Percentiles rank a stretch among this genome's conserved stretches.
Evolutionary conservation across 805 yeast genomes (phyloP).

Genomic region (Pichia kluyveri): DNA sequence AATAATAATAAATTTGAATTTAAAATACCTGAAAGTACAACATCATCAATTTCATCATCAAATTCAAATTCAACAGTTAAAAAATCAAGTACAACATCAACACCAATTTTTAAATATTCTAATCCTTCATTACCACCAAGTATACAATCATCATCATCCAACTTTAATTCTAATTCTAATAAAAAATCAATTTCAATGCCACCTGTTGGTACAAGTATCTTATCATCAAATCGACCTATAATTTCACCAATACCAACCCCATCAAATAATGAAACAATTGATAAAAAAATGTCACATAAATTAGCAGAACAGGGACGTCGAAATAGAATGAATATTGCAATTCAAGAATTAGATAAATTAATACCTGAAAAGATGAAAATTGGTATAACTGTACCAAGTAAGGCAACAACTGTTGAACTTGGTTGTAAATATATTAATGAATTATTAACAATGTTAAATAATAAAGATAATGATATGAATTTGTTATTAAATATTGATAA

Average conservation of each 20-base stretch:
- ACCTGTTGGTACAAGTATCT: background rate
- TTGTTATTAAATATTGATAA: conserved; percentile 5
- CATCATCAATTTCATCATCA: background rate
- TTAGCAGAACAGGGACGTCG: conserved; percentile 95
- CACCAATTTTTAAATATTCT: background rate
- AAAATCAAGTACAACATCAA: background rate
- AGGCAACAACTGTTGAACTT: conserved; percentile 91
- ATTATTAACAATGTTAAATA: conserved; percentile 29
- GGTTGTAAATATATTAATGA: conserved; percentile 62
- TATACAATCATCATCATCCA: too few relatives aligned
- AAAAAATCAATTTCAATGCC: too few relatives aligned
- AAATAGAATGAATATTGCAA: conserved; percentile 83
- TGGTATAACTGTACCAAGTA: conserved; percentile 65
- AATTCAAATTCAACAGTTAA: too few relatives aligned
- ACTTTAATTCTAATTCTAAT: too few relatives aligned
- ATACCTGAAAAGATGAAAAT: conserved; percentile 53
- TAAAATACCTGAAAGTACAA: background rate
- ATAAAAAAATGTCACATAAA: conserved; percentile 71
- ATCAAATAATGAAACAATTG: conserved; percentile 7
- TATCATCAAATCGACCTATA: background rate
- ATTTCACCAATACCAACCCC: background rate
- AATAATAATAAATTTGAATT: background rate
- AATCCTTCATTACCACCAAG: background rate
- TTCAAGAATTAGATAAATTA: conserved; percentile 59
- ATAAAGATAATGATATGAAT: conserved; percentile 26